phyloP scores from a whole-genome alignment of 1,284 basidiomycete genomes.

The Heliocybe sulcata region DNA sequence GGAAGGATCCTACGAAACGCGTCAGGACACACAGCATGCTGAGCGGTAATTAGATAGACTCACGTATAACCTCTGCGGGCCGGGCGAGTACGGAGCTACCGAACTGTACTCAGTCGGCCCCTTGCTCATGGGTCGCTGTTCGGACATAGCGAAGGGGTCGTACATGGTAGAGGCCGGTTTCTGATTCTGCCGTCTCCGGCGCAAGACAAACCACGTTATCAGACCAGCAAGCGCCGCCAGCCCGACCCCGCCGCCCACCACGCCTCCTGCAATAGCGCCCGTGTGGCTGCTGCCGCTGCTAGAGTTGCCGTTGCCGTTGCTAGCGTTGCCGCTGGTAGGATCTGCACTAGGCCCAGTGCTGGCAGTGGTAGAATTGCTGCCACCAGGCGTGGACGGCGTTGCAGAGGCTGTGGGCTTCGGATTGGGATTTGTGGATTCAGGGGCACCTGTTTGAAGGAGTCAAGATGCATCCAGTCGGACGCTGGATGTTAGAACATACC shows the following conservation, averaged over 20 bases:
- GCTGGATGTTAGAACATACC: not conserved
- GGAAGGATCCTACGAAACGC: conserved; percentile 5
- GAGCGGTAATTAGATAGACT: not conserved
- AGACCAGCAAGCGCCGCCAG: not conserved
- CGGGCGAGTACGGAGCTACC: not conserved
- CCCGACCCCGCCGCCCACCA: not conserved
- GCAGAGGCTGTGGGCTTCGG: not conserved
- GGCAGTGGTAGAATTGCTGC: not conserved
- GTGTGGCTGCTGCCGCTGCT: not conserved
- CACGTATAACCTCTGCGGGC: conserved; percentile 4
- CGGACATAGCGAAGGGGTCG: not conserved
- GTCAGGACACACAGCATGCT: not conserved
- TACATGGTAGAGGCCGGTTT: not conserved
- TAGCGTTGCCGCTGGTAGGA: not conserved
- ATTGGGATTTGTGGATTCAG: not conserved
- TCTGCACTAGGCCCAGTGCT: not conserved
- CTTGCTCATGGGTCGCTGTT: not conserved
- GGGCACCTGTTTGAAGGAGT: not conserved
- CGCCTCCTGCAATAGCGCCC: conserved; percentile 7
- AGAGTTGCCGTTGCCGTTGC: no score
- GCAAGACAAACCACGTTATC: conserved; percentile 3
- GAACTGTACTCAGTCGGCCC: not conserved
- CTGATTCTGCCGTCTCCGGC: not conserved
- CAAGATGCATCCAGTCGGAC: not conserved
- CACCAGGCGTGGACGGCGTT: not conserved